Evolutionary conservation across 148 eudicot genomes (phyloP), one percentile per base, ranked within the genome.

Genomic region (Heliosperma pusillum): DNA sequence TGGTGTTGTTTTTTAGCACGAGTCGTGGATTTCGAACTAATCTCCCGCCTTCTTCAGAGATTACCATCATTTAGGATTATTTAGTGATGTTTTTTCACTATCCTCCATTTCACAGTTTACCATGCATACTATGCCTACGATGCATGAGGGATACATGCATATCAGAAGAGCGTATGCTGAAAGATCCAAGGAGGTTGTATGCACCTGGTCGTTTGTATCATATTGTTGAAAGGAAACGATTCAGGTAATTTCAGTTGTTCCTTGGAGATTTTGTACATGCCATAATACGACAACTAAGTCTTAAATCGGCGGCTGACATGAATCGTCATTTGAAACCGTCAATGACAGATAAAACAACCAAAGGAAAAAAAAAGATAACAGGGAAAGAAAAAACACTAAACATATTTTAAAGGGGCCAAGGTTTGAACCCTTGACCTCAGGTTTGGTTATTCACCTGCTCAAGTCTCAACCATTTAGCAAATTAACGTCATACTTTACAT

Each of bases 191-290:
- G 77, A 86, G 99, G 81, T 76, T 96, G 80, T 96, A 96, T 86
- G 97, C 97, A 74, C 99, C 99, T 12, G 99, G 99, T 72, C 97
- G 99, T 45, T 83, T 91, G 50, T 96, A 96, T 83, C 99, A 96
- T 91, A 92, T 96, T 71, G 99, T 96, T 27, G 97, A 96, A 83
- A 86, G 99, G 76, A 96, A 90, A 73, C 92, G 88, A 80, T 90
- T 82, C 85, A 89, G 96, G 98, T 95, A 85, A n/a, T 40, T 40
- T 50, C 69, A 36, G 17, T 52, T 33, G 44, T 27, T 77, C 45
- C 50, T 3, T 72, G 15, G 8, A 44, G 22, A 55, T 47, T 67
- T 45, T 16, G 44, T 59, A 9, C 7, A 21, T 20, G 16, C 17
- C 15, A 10, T 12, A 45, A 44, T 5, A 44, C 47, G 5, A 10